Base-by-base conservation (phyloP, 2,329 filamentous ascomycete species). In the Fusarium sp. region DNA sequence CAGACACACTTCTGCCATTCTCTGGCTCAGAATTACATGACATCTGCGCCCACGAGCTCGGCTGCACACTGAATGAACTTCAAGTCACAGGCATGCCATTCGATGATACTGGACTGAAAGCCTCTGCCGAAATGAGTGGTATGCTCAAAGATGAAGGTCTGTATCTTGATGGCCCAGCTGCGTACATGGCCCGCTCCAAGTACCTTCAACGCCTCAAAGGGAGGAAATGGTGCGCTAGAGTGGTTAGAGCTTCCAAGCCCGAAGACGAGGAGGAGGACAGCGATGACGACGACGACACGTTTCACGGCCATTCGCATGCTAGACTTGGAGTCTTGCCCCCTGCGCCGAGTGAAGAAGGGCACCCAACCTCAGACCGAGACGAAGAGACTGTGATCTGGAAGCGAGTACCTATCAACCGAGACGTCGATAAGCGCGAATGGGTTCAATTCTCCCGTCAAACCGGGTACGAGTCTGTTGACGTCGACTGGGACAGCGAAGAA, bases 101-200 rank as follows among this genome's bases (percentile, higher is more conserved):
- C 43, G 85, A 87, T 59, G 83, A 86, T 20, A 78, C 81, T 10
- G 86, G 86, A 4, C 77, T 81, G 62, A 85, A 85, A 64, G 82
- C 83, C 15, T 80, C 80, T 10, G 79, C 79, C 5, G 85, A 88
- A 69, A 76, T 88, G 42, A 81, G 81, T n/a, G 84, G 85, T 6
- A 82, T 88, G 75, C 75, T 88, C 58, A 86, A 83, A 66, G 84
- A 88, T 46, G 85, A 87, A 61, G 86, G 86, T 3, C 79, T 88
- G 12, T 82, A 85, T 38, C 77, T 88, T 20, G 83, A 84, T 45
- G 82, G 83, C 8, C 79, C 79, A 2, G 79, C 85, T 4, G 75
- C 81, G 2, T 86, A 82, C 62, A 72, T 87, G 5, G 81, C 81
- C 32, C 77, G 80, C 18, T 78, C 78, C 57, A 82, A 79, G 49